These are phyloP conservation scores for Polychytrium aggregatum DNA, from an alignment of 192 early-diverging fungal genomes.

Conservation along the genomic window DNA sequence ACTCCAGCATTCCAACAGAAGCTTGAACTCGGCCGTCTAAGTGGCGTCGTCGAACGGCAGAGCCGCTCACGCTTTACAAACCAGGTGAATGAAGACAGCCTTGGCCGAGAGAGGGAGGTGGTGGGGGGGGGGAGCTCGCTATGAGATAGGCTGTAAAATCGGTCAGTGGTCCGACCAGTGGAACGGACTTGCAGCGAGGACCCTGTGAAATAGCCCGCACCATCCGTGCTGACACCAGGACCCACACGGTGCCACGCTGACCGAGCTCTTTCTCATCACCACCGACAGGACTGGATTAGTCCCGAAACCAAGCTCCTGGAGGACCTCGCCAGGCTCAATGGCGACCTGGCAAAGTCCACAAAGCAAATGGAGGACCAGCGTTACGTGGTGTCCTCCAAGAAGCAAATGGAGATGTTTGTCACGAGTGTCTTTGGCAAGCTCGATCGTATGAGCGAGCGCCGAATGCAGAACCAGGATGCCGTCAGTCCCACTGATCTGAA, in stretches of 20 bases:
- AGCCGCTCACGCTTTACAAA: conserved; percentile 17
- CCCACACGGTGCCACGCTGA: too few species aligned
- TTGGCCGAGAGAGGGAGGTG: too few species aligned
- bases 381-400: conserved; percentile 10
- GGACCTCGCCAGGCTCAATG: conserved; percentile 10
- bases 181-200: too few species aligned
- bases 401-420: conserved; percentile 15
- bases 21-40: conserved; percentile 19
- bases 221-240: too few species aligned
- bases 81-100: conserved; percentile 20
- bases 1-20: too few species aligned
- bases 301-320: conserved; percentile 15
- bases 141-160: too few species aligned
- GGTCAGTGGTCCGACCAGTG: too few species aligned
- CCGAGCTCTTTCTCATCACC: too few species aligned
- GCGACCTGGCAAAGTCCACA: conserved; percentile 6
- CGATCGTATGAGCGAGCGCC: conserved; percentile 6
- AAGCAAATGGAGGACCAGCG: conserved; percentile 15
- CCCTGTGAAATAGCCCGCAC: too few species aligned
- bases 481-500: conserved; percentile 1
- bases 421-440: conserved; percentile 2
- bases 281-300: conserved; percentile 17
- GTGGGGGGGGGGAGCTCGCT: too few species aligned
- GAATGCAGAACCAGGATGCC: conserved; percentile 17
- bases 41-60: conserved; percentile 14